Evolutionary conservation across 2,329 filamentous ascomycete species (phyloP).

Genomic region (Pseudocercospora cruenta): DNA sequence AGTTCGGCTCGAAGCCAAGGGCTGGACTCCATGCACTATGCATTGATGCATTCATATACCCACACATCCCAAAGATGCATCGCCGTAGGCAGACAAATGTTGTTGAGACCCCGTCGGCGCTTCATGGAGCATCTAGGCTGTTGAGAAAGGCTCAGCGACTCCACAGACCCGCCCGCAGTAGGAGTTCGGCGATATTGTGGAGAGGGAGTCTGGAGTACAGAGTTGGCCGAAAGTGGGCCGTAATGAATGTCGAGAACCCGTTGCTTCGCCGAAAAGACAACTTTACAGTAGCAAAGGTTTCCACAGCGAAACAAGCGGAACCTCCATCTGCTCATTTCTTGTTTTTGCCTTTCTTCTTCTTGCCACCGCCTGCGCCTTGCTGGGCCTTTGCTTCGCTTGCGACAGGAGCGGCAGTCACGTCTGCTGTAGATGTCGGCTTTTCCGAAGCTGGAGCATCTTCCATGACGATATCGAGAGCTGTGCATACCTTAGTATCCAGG

Average conservation of each 20-base stretch:
- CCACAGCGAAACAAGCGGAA: constrained; percentile 1
- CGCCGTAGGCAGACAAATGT: constrained; percentile 7
- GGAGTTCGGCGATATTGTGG: constrained; percentile 25
- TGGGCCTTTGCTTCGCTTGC: constrained; percentile 27
- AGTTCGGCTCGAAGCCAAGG: constrained; percentile 16
- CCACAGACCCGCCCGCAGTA: constrained; percentile 8
- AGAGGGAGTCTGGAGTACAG: constrained; percentile 20
- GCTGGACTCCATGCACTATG: neutral
- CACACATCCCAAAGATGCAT: constrained; percentile 4
- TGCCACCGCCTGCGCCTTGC: constrained; percentile 42
- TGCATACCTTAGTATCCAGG: constrained; percentile 10
- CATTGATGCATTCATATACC: neutral
- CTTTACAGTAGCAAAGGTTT: neutral
- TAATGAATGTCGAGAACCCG: neutral
- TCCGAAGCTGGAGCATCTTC: constrained; percentile 35
- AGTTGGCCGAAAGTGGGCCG: neutral
- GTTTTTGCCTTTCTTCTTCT: constrained; percentile 52
- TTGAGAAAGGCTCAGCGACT: constrained; percentile 2
- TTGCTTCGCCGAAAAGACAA: neutral
- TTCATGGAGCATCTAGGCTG: neutral
- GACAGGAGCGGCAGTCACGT: constrained; percentile 13
- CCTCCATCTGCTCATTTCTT: constrained; percentile 48
- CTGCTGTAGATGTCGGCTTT: constrained; percentile 25
- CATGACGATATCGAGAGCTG: constrained; percentile 38
- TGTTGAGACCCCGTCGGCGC: constrained; percentile 9